Conservation (phyloP, 208 protist genomes). For the Leishmania tarentolae region DNA sequence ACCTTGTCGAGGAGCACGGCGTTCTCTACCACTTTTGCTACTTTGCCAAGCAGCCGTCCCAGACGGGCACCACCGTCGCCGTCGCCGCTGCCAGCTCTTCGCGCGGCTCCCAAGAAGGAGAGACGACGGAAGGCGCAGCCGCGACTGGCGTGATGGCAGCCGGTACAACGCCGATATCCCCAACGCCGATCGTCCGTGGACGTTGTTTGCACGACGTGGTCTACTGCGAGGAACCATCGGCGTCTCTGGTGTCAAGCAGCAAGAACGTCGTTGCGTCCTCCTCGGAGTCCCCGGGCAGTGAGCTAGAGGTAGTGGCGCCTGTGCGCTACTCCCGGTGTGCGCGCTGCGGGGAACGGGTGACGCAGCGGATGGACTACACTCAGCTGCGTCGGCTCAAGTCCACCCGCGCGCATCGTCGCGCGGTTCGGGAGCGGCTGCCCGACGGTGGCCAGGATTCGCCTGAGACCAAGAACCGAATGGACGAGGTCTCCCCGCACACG, state of each 20-base stretch:
- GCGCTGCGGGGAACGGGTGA: conserved; percentile 30
- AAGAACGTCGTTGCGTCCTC: background rate
- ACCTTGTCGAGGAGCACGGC: conserved; percentile 69
- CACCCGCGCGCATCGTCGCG: conserved; percentile 15
- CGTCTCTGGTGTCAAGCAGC: background rate
- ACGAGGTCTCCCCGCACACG: conserved; percentile 20
- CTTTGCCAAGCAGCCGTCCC: conserved; percentile 15
- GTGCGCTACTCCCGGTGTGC: conserved; percentile 34
- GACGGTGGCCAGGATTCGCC: background rate
- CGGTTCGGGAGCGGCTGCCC: background rate
- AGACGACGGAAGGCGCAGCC: background rate
- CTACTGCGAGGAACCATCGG: conserved; percentile 21
- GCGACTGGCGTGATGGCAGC: background rate
- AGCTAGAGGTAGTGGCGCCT: conserved; percentile 21
- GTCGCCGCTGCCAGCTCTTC: background rate
- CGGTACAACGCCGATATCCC: conserved; percentile 1
- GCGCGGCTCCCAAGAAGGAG: background rate
- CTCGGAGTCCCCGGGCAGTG: background rate
- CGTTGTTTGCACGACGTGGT: conserved; percentile 36
- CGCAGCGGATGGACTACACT: conserved; percentile 38
- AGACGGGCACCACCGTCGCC: background rate
- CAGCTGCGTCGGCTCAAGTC: conserved; percentile 25
- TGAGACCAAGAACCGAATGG: background rate
- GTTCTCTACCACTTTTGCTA: conserved; percentile 65
- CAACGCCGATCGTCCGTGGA: conserved; percentile 21